Percentiles rank a stretch among this genome's conserved stretches.
Evolutionary conservation across 352 stramenopile species (phyloP).

Genomic region (Thalassiosira gravida): DNA sequence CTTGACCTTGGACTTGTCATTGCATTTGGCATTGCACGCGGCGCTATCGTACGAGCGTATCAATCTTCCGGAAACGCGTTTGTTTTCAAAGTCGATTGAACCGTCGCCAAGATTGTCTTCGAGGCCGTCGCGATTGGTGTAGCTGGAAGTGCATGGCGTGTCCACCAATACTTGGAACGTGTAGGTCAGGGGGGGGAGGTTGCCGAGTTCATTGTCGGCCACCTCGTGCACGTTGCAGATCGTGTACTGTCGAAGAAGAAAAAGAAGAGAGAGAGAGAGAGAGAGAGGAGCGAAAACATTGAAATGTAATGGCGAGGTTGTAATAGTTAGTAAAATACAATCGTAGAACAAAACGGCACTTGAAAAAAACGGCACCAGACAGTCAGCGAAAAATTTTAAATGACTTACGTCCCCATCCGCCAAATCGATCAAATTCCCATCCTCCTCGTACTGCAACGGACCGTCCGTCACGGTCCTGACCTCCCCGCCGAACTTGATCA

Average conservation of each 20-base stretch:
- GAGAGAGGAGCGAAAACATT: too few relatives aligned
- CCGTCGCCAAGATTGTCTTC: slow-evolving; percentile 44
- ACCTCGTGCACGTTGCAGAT: slow-evolving; percentile 45
- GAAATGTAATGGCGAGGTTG: too few relatives aligned
- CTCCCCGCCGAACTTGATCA: slow-evolving; percentile 43
- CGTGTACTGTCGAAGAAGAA: slow-evolving; percentile 50
- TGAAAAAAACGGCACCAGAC: background rate
- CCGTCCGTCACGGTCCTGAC: slow-evolving; percentile 27
- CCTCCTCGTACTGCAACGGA: slow-evolving; percentile 32
- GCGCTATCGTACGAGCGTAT: slow-evolving; percentile 18
- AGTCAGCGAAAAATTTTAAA: background rate
- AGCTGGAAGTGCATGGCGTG: slow-evolving; percentile 24
- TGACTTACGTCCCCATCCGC: slow-evolving; percentile 13
- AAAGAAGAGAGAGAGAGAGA: too few relatives aligned
- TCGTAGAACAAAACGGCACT: background rate
- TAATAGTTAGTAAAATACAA: too few relatives aligned
- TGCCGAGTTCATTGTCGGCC: slow-evolving; percentile 21
- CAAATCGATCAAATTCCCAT: slow-evolving; percentile 3
- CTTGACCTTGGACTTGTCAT: slow-evolving; percentile 5
- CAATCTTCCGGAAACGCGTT: background rate
- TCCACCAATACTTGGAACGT: slow-evolving; percentile 44
- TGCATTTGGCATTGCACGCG: slow-evolving; percentile 32
- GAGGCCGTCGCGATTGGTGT: slow-evolving; percentile 29
- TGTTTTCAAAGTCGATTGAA: slow-evolving; percentile 23
- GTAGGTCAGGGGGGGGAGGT: slow-evolving; percentile 22